A percentile compares a stretch with the other conserved stretches of the same genome.
These are phyloP conservation scores for Lolium rigidum DNA, from an alignment of 176 grass and related monocot genomes.

Conservation along the genomic window DNA sequence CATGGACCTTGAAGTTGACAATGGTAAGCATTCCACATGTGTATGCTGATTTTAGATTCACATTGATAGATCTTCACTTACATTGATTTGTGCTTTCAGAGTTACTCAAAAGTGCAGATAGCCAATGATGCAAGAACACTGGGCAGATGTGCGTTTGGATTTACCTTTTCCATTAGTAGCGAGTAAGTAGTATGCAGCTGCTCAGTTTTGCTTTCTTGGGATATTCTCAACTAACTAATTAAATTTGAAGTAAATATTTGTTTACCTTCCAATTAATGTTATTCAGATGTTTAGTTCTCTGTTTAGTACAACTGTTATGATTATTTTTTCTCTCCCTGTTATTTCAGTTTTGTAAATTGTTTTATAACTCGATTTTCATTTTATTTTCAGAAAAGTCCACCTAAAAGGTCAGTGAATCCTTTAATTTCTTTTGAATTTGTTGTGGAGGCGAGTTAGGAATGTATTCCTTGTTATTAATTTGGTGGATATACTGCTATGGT, in stretches of 20 bases:
- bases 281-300: not conserved
- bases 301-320: not conserved
- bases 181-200: too few relatives aligned
- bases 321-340: not conserved
- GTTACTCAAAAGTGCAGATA: too few relatives aligned
- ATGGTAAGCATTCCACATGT: conserved; percentile 58
- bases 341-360: not conserved
- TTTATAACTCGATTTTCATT: not conserved
- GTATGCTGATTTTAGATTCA: conserved; percentile 14
- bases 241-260: too few relatives aligned
- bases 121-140: too few relatives aligned
- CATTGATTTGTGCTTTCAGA: conserved; percentile 31
- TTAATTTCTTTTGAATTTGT: not conserved
- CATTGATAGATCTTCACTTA: conserved; percentile 16
- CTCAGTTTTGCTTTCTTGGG: too few relatives aligned
- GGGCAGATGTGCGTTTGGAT: too few relatives aligned
- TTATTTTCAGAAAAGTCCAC: not conserved
- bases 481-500: not conserved
- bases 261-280: not conserved
- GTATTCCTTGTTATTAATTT: not conserved
- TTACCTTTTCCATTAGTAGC: too few relatives aligned
- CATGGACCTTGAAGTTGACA: conserved; percentile 67
- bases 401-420: not conserved
- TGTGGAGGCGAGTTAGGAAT: not conserved
- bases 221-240: too few relatives aligned